phyloP scores from a whole-genome alignment of 495 filamentous ascomycete species.

The Schizothecium vesticola region DNA sequence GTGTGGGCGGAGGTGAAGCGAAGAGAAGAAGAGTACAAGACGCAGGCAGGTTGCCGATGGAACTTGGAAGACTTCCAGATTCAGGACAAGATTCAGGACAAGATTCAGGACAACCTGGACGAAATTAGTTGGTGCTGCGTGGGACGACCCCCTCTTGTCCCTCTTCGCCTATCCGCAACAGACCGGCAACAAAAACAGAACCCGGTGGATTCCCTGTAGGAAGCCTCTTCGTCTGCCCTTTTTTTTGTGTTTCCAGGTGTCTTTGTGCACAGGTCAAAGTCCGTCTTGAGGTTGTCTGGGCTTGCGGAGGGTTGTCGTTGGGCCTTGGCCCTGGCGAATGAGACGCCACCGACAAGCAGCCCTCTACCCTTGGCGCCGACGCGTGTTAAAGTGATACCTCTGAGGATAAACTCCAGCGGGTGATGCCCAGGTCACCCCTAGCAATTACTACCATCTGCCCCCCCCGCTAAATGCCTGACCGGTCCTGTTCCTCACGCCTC shows the following conservation, averaged over 20 bases:
- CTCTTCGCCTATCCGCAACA: background rate
- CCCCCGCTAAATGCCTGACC: background rate
- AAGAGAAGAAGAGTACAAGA: background rate
- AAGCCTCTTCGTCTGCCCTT: background rate
- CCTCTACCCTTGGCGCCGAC: background rate
- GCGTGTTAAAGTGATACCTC: constrained; percentile 11
- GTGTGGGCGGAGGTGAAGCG: background rate
- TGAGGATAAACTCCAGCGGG: background rate
- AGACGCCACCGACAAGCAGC: background rate
- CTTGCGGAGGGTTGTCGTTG: background rate
- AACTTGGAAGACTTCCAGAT: background rate
- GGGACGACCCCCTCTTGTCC: background rate
- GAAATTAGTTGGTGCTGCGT: background rate
- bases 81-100: too few species aligned
- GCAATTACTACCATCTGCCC: background rate
- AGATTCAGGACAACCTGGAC: too few species aligned
- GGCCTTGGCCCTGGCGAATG: background rate
- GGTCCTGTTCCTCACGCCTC: background rate
- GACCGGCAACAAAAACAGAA: background rate
- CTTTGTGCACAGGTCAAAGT: background rate
- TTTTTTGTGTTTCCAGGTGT: background rate
- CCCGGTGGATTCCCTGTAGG: background rate
- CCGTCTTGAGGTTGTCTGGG: background rate
- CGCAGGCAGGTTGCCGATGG: background rate
- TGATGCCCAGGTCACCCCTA: background rate